Evolutionary conservation across 2,329 filamentous ascomycete species (phyloP), one percentile per base, ranked within the genome.

Genomic region (Amauroascus niger): DNA sequence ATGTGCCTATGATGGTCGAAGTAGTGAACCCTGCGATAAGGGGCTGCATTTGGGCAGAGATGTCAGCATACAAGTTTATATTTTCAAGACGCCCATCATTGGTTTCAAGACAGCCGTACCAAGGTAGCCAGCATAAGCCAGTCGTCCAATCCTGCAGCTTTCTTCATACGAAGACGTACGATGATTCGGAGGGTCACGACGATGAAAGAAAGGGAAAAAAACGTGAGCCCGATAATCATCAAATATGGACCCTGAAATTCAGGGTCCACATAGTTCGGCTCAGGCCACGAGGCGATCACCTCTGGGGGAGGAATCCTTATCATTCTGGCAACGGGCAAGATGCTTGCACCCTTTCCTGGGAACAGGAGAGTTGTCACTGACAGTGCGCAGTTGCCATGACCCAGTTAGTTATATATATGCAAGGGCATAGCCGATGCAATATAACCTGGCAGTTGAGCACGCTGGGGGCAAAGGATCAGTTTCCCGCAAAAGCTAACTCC

Each of bases 231-330:
- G 13, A 65, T 44, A 48, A 64, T 57, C 16, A 59, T 57, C 28
- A 66, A 52, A 6, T 58, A 56, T n/a, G 57, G 58, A 9, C 65
- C 65, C 54, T 59, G 51, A 26, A 55, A 63, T 18, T 59, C 57
- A 16, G 65, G 65, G 44, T 67, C 52, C 43, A 63, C 56, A 58
- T 62, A 66, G 50, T 67, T 66, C n/a, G 65, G 64, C 49, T 58
- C 57, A 1, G 65, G 64, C 64, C 64, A 67, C 32, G 61, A 30
- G 6, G 28, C 37, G n/a, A 56, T 35, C 16, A 59, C 57, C 49
- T 55, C 45, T 39, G 54, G 57, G 37, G 59, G 59, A 14, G 59
- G 57, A 22, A n/a, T n/a, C n/a, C 48, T 46, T 50, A 55, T 57
- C 58, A 60, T 60, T n/a, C 22, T 55, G 43, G 33, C 49, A 33